Percentiles rank a stretch among this genome's conserved stretches.
phyloP scores from a whole-genome alignment of 106 monocot genomes.

The Ottelia alismoides region DNA sequence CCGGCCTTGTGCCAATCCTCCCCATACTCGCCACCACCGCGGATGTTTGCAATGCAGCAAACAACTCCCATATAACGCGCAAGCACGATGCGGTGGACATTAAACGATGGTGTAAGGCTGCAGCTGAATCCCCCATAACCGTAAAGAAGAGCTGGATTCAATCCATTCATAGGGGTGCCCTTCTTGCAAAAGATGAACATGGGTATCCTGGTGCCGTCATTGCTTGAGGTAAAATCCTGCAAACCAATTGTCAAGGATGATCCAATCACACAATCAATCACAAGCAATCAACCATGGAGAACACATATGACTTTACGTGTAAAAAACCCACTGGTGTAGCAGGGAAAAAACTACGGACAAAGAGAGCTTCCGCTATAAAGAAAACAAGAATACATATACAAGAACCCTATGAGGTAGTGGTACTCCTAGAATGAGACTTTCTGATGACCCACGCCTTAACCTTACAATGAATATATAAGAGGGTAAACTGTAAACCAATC shows the following conservation, averaged over 20 bases:
- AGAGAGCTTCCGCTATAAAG: too few species aligned
- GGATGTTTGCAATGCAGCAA: conserved; percentile 79
- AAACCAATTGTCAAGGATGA: conserved; percentile 1
- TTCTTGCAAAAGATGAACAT: conserved; percentile 89
- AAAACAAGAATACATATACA: too few species aligned
- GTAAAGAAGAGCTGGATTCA: conserved; percentile 70
- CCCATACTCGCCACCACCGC: conserved; percentile 98
- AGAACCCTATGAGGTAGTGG: too few species aligned
- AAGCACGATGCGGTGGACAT: conserved; percentile 44
- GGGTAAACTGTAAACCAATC: too few species aligned
- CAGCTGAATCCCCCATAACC: conserved; percentile 95
- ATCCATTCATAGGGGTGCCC: conserved; percentile 57
- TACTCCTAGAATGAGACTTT: too few species aligned
- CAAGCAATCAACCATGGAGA: not conserved
- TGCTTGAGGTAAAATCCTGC: conserved; percentile 76
- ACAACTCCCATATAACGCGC: conserved; percentile 54
- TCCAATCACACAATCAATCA: not conserved
- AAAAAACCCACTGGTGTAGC: not conserved
- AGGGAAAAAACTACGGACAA: not conserved
- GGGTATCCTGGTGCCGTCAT: conserved; percentile 87
- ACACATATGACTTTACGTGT: not conserved
- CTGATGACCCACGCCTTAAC: too few species aligned
- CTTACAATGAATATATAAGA: too few species aligned
- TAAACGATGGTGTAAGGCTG: conserved; percentile 70
- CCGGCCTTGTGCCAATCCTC: conserved; percentile 97